Base-by-base conservation (phyloP, 768 basidiomycete species). In the Solioccasus polychromus region DNA sequence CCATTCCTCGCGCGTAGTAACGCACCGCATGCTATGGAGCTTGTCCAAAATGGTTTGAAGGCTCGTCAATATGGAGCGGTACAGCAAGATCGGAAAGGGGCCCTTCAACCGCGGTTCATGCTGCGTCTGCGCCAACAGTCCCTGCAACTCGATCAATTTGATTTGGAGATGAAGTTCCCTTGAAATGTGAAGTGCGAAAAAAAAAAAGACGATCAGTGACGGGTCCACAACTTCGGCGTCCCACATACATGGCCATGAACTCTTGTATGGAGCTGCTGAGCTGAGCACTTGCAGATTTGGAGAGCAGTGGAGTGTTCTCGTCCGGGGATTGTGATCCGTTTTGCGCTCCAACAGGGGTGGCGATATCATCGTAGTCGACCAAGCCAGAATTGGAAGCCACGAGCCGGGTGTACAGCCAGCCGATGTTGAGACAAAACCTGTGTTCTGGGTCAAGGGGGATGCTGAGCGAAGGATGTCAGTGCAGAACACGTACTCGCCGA, bases 161-260 rank as follows among this genome's bases (percentile, higher is more conserved):
- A 89, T 85, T 58, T 98, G 96, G 10, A 98, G 73, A 61, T 96
- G 92, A 9, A 98, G 72, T 62, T 98, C 96, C 95, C 93, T 96
- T 53, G 15, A 43, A n/a, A n/a, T n/a, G n/a, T n/a, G n/a, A n/a
- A n/a, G n/a, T 25, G 1, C 18, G 35, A 36, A 45, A 19, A 35
- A 35, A 46, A 7, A 3, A 34, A 41, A 24, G 39, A 15, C 6
- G 18, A 45, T 54, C 37, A 61, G 41, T 43, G 7, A 49, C 4
- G 17, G 4, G 8, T 22, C 25, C 11, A n/a, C n/a, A 14, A 6
- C 30, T 10, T 11, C n/a, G 22, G 37, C 11, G 15, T 12, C 7
- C 23, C 15, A 71, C 79, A 24, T 48, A 94, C 93, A 96, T 94
- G 4, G 90, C 83, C 88, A 95, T 93, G 61, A 95, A 94, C 49